Conservation (phyloP, 176 grass and related monocot species). For the Saccharum spontaneum region DNA sequence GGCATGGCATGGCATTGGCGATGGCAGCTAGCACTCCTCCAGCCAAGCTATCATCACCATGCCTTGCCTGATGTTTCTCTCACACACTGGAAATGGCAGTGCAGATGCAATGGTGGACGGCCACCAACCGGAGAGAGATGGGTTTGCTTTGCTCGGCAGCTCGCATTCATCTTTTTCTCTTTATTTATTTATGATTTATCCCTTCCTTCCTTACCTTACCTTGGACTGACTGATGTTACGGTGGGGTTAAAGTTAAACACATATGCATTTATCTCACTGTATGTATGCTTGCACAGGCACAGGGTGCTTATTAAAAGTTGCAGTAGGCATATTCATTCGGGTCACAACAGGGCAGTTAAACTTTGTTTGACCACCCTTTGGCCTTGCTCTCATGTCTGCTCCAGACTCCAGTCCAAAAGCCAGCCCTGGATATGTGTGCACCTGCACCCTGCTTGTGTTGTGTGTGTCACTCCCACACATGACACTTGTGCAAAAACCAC, state of each 20-base stretch:
- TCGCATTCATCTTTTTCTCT: neutral
- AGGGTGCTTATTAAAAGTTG: conserved; percentile 18
- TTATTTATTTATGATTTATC: neutral
- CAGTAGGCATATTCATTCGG: conserved; percentile 30
- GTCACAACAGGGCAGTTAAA: conserved; percentile 25
- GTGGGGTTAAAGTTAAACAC: conserved; percentile 15
- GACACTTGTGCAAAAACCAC: neutral
- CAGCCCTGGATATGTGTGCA: conserved; percentile 35
- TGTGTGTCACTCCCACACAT: neutral
- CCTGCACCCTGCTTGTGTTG: conserved; percentile 18
- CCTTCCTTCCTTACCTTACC: neutral
- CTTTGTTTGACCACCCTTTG: conserved; percentile 47
- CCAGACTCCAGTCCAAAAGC: conserved; percentile 22
- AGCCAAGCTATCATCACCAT: conserved; percentile 12
- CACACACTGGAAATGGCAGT: neutral
- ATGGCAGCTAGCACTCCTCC: neutral
- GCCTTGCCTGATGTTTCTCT: neutral
- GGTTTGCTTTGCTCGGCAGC: neutral
- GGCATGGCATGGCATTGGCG: neutral
- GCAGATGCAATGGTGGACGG: conserved; percentile 5
- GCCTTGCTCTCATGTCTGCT: conserved; percentile 27
- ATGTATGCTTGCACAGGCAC: neutral
- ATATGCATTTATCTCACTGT: neutral
- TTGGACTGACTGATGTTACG: neutral
- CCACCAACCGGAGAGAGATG: conserved; percentile 4